phyloP scores from a whole-genome alignment of 164 flowering plant species.

The Vitis cinerea region DNA sequence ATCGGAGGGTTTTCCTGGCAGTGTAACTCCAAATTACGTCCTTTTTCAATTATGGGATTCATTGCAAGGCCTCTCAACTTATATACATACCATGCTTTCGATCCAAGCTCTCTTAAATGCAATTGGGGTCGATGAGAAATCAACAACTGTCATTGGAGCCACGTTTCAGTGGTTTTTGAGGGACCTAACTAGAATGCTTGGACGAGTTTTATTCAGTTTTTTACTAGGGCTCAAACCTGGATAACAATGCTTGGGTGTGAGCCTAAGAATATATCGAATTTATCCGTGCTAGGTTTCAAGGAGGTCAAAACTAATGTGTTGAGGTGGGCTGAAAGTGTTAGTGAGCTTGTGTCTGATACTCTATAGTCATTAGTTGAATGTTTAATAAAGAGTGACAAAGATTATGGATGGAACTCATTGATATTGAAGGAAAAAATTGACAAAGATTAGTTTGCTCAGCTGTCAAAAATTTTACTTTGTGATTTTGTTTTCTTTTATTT shows the following conservation, averaged over 20 bases:
- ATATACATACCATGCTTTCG: constrained; percentile 89
- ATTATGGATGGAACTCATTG: too few relatives aligned
- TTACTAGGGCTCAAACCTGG: constrained; percentile 83
- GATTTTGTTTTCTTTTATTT: too few relatives aligned
- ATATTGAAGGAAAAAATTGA: too few relatives aligned
- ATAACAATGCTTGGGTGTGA: constrained; percentile 98
- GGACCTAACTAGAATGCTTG: constrained; percentile 98
- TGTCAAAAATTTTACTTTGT: too few relatives aligned
- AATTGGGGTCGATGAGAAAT: constrained; percentile 96
- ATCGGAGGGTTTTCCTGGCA: constrained; percentile 95
- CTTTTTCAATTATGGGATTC: constrained; percentile 95
- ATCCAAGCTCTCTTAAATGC: constrained; percentile 98
- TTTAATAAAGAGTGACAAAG: too few relatives aligned
- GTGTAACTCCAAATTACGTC: constrained; percentile 92
- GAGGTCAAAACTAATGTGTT: too few relatives aligned
- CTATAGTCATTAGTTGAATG: too few relatives aligned
- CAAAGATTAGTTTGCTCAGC: too few relatives aligned
- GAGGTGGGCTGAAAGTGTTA: too few relatives aligned
- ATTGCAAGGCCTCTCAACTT: constrained; percentile 97
- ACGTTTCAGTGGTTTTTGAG: constrained; percentile 99
- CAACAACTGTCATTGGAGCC: constrained; percentile 95
- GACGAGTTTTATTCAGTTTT: constrained; percentile 89
- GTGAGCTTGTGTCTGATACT: too few relatives aligned
- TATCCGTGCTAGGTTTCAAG: too few relatives aligned
- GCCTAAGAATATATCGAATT: too few relatives aligned